A percentile compares a stretch with the other conserved stretches of the same genome.
Conservation (phyloP, 1,284 basidiomycete species). For the Cystobasidium slooffiae region DNA sequence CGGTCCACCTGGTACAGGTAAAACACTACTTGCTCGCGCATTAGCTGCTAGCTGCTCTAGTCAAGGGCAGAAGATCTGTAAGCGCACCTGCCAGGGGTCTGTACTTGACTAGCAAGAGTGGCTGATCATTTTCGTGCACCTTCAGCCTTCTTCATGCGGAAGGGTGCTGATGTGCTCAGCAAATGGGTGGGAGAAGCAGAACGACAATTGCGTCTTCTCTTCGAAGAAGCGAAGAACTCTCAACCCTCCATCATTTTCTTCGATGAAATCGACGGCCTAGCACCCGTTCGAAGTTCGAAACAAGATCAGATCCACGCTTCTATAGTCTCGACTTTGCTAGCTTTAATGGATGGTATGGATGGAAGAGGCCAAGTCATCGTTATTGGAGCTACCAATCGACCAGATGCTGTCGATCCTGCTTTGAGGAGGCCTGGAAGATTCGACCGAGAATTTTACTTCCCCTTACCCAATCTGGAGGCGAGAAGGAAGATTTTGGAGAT, state of each 20-base stretch:
- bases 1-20: slow-evolving; percentile 92
- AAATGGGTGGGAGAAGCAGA: slow-evolving; percentile 99
- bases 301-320: slow-evolving; percentile 99
- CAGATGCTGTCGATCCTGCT: slow-evolving; percentile 96
- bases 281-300: slow-evolving; percentile 94
- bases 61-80: slow-evolving; percentile 86
- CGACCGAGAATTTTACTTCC: slow-evolving; percentile 98
- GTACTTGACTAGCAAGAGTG: neutral
- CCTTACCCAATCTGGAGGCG: slow-evolving; percentile 81
- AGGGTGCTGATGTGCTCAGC: slow-evolving; percentile 95
- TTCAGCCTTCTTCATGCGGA: slow-evolving; percentile 98
- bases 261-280: slow-evolving; percentile 98
- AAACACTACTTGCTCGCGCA: slow-evolving; percentile 89
- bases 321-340: slow-evolving; percentile 93
- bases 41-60: slow-evolving; percentile 91
- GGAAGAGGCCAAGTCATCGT: slow-evolving; percentile 95
- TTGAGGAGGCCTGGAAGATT: slow-evolving; percentile 92
- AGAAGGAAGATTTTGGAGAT: slow-evolving; percentile 87
- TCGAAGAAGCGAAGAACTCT: slow-evolving; percentile 90
- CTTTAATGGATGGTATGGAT: slow-evolving; percentile 99
- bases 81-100: slow-evolving; percentile 54
- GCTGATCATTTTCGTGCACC: neutral
- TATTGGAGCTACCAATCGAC: slow-evolving; percentile 96
- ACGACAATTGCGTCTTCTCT: slow-evolving; percentile 89
- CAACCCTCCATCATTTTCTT: slow-evolving; percentile 98